Conservation (phyloP, 495 filamentous ascomycete genomes). For the Daldinia bambusicola region DNA sequence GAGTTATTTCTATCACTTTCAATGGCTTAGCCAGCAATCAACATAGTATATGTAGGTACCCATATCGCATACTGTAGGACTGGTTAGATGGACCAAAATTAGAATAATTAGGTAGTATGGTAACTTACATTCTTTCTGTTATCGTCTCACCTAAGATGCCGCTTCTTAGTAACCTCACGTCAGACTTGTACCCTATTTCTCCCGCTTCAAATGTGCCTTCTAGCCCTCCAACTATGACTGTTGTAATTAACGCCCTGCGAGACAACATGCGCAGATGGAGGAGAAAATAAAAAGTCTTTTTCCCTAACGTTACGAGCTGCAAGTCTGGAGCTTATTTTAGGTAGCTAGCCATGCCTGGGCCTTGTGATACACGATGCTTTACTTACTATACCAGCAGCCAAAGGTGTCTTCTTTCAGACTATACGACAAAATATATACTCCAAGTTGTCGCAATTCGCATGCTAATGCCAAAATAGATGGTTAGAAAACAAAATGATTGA, state of each 20-base stretch:
- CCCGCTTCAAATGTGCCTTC: neutral
- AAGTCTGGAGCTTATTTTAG: neutral
- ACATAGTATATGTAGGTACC: neutral
- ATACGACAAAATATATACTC: neutral
- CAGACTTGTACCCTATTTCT: slow-evolving; percentile 12
- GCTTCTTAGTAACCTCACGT: slow-evolving; percentile 15
- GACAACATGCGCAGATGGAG: neutral
- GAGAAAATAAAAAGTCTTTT: neutral
- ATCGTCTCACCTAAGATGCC: slow-evolving; percentile 22
- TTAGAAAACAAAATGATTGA: neutral
- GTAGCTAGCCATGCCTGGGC: neutral
- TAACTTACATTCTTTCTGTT: slow-evolving; percentile 25
- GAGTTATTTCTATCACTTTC: slow-evolving; percentile 15
- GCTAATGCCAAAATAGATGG: neutral
- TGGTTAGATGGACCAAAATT: neutral
- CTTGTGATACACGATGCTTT: neutral
- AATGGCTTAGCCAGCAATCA: neutral
- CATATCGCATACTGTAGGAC: neutral
- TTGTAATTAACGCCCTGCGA: neutral
- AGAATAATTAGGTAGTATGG: slow-evolving; percentile 1
- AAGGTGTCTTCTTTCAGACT: too few relatives aligned
- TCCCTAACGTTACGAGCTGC: neutral
- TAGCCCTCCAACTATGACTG: neutral
- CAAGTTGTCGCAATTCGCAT: neutral
- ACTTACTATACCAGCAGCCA: too few relatives aligned